Percentiles rank a stretch among this genome's conserved stretches.
These are phyloP conservation scores for Torulaspora pretoriensis DNA, from an alignment of 1,139 yeast species.

Conservation along the genomic window DNA sequence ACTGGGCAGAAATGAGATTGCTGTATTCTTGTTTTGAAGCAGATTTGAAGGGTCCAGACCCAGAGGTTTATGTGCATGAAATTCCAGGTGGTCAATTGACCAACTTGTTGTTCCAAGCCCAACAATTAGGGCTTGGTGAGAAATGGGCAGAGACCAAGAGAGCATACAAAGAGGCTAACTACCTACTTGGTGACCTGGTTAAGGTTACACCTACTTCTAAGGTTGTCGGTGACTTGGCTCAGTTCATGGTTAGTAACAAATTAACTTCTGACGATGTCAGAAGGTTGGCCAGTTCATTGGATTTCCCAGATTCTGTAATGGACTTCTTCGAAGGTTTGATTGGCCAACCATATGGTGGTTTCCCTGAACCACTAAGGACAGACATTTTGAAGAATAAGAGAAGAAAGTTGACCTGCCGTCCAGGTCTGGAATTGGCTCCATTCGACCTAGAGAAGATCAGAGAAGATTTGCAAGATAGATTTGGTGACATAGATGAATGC, in stretches of 20 bases:
- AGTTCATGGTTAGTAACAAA: constrained; percentile 96
- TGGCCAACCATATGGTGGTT: constrained; percentile 99
- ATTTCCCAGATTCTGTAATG: constrained; percentile 96
- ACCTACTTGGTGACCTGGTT: constrained; percentile 88
- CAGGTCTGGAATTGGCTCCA: constrained; percentile 85
- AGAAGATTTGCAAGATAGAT: constrained; percentile 66
- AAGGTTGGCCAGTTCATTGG: constrained; percentile 82
- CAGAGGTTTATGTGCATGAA: constrained; percentile 96
- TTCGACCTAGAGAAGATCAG: constrained; percentile 67
- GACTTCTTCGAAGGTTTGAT: constrained; percentile 98
- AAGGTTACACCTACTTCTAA: constrained; percentile 98
- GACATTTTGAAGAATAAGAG: constrained; percentile 86
- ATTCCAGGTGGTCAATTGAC: constrained; percentile 99
- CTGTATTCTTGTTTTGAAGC: constrained; percentile 97
- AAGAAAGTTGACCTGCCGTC: constrained; percentile 80
- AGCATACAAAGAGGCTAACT: constrained; percentile 87
- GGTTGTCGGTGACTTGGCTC: constrained; percentile 98
- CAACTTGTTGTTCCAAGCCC: constrained; percentile 96
- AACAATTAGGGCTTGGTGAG: constrained; percentile 94
- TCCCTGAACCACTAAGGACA: constrained; percentile 97
- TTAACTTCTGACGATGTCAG: constrained; percentile 78
- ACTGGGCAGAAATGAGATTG: constrained; percentile 99
- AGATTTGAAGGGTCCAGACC: constrained; percentile 98
- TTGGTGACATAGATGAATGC: constrained; percentile 62
- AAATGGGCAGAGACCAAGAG: constrained; percentile 95